A percentile compares a stretch with the other conserved stretches of the same genome.
Conservation (phyloP, 148 eudicot species). For the Euryodendron excelsum region DNA sequence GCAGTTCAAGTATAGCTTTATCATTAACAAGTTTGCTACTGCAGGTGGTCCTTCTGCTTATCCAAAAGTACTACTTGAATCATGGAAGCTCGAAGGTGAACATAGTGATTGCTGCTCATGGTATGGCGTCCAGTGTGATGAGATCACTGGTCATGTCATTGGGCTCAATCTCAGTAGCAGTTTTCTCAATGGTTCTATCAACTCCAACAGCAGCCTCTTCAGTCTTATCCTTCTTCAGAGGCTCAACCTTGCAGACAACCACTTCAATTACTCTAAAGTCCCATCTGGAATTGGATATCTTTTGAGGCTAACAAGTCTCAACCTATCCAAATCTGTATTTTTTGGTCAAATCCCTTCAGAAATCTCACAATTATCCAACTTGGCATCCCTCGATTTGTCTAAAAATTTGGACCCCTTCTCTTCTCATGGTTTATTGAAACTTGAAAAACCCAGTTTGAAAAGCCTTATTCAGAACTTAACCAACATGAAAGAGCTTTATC, state of each 20-base stretch:
- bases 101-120: slow-evolving; percentile 27
- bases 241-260: slow-evolving; percentile 33
- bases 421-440: no score
- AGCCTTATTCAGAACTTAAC: slow-evolving; percentile 24
- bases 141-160: slow-evolving; percentile 26
- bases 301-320: slow-evolving; percentile 18
- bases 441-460: no score
- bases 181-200: slow-evolving; percentile 27
- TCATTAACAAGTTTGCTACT: background rate
- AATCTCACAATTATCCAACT: slow-evolving; percentile 23
- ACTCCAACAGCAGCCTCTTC: slow-evolving; percentile 29
- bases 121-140: slow-evolving; percentile 36
- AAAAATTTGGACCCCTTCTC: no score
- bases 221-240: slow-evolving; percentile 22
- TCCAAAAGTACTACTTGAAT: background rate
- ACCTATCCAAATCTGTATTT: slow-evolving; percentile 32
- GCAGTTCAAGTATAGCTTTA: slow-evolving; percentile 12
- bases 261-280: slow-evolving; percentile 31
- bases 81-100: slow-evolving; percentile 12
- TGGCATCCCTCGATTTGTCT: slow-evolving; percentile 28
- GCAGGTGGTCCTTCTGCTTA: background rate
- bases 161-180: slow-evolving; percentile 42
- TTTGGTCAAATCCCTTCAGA: slow-evolving; percentile 36
- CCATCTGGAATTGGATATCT: slow-evolving; percentile 30
- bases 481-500: slow-evolving; percentile 13